Base-by-base conservation (phyloP, 1,284 basidiomycete genomes). In the Cutaneotrichosporon spelunceum region DNA sequence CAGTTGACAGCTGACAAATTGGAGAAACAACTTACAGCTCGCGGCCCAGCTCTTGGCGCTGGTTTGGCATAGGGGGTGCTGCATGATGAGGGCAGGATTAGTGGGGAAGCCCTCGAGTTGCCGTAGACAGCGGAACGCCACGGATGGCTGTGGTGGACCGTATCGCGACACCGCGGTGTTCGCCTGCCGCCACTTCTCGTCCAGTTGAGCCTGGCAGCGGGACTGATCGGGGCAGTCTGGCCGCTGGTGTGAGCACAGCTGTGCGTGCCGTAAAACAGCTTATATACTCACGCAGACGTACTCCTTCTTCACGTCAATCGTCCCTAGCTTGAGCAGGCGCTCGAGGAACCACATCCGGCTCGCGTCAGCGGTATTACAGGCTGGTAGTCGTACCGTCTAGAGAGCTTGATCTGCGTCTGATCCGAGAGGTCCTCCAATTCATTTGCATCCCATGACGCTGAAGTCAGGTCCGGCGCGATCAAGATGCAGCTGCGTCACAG, bases 311-410 rank as follows among this genome's bases (percentile, higher is more conserved):
- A 94, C 84, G 68, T 89, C 87, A 1, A 89, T 88, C 27, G 92
- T 82, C 2, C 92, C 91, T 4, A 97, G 85, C 77, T 97, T 96
- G 65, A 97, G 83, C 16, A 97, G 86, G 13, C 93, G 86, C 75
- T 97, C 93, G 34, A 96, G 84, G 78, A 95, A 95, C 92, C 92
- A 95, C 59, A 87, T 93, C 59, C 92, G 85, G 42, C 89, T 90
- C 64, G 13, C 7, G 54, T 67, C 10, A 67, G 63, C 27, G 13
- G 11, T 11, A 26, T 11, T 11, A 3, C 3, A 4, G 24, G 24
- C 21, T n/a, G 16, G 29, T 11, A 34, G 14, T 71, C 81, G 29
- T 56, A 89, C 89, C 90, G 82, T 75, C 90, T 91, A 77, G 93
- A 90, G 19, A 95, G 84, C 73, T 93, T 94, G 55, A 94, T 80